Percentiles rank a stretch among this genome's conserved stretches.
These are phyloP conservation scores for Cinnamomum micranthum DNA, from an alignment of 164 flowering plant genomes.

Conservation along the genomic window DNA sequence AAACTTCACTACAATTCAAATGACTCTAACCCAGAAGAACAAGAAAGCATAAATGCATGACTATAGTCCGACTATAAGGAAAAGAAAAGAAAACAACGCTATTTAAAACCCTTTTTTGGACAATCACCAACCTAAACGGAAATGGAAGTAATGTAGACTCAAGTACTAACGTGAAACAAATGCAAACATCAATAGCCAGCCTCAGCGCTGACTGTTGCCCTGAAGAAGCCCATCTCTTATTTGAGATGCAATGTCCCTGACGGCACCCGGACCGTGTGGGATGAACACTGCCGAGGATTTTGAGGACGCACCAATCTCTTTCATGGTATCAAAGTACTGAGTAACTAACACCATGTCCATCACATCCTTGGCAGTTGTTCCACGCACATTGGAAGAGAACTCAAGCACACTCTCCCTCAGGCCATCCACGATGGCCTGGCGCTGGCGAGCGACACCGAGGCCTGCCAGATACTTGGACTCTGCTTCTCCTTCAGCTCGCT, in stretches of 20 bases:
- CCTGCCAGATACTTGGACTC: conserved; percentile 76
- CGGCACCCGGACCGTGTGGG: conserved; percentile 79
- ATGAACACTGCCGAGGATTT: conserved; percentile 69
- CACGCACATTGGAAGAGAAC: conserved; percentile 69
- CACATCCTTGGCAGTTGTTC: conserved; percentile 62
- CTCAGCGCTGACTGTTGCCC: conserved; percentile 3
- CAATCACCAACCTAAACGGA: too few species aligned
- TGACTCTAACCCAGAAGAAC: too few species aligned
- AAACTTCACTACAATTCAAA: too few species aligned
- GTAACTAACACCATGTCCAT: conserved; percentile 75
- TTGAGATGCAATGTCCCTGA: conserved; percentile 60
- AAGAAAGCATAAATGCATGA: too few species aligned
- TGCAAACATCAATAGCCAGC: too few species aligned
- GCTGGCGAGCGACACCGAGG: conserved; percentile 73
- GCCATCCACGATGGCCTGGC: conserved; percentile 77
- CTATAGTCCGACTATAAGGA: too few species aligned
- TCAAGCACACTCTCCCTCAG: conserved; percentile 72
- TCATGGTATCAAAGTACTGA: conserved; percentile 73
- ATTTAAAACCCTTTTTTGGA: too few species aligned
- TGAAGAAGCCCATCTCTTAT: conserved; percentile 69
- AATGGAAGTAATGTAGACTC: too few species aligned
- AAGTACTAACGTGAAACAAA: too few species aligned
- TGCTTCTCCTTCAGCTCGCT: conserved; percentile 80
- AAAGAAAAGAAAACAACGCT: too few species aligned
- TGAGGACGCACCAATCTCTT: conserved; percentile 65